These are phyloP conservation scores for Ustilago vetiveriae DNA, from an alignment of 1,284 basidiomycete species.

Conservation along the genomic window DNA sequence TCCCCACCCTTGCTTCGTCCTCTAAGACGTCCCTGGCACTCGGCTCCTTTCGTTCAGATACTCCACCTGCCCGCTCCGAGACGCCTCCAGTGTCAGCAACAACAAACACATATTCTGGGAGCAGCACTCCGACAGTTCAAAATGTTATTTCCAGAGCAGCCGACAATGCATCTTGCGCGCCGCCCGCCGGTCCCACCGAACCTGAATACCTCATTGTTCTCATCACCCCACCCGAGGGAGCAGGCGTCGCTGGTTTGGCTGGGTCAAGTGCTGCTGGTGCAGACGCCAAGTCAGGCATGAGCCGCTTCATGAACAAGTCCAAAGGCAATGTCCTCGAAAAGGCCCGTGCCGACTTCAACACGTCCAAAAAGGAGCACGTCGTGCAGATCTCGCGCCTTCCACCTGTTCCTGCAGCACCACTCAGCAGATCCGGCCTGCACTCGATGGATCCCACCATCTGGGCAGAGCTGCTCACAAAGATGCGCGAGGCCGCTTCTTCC, in stretches of 20 bases:
- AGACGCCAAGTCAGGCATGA: constrained; percentile 47
- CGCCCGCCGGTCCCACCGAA: constrained; percentile 20
- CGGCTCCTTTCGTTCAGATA: constrained; percentile 28
- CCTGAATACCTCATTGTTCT: constrained; percentile 65
- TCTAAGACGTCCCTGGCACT: constrained; percentile 30
- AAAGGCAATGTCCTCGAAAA: constrained; percentile 88
- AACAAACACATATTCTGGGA: constrained; percentile 16
- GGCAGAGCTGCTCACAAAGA: constrained; percentile 85
- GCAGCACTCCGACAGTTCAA: constrained; percentile 35
- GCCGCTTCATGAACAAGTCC: constrained; percentile 75
- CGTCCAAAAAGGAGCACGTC: constrained; percentile 78
- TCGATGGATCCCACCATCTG: constrained; percentile 78
- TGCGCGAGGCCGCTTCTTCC: constrained; percentile 85
- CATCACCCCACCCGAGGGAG: constrained; percentile 54
- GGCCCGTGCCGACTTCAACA: constrained; percentile 89
- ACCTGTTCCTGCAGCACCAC: constrained; percentile 66
- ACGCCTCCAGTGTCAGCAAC: constrained; percentile 18
- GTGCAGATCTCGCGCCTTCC: constrained; percentile 39
- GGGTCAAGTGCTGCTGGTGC: constrained; percentile 77
- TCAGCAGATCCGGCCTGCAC: constrained; percentile 79
- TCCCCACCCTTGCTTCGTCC: constrained; percentile 16
- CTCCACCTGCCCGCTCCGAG: constrained; percentile 31
- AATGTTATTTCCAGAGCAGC: constrained; percentile 6
- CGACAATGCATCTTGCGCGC: neutral
- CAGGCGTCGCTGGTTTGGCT: constrained; percentile 68